phyloP scores from a whole-genome alignment of 306 rosid genomes.

The Datisca glomerata region DNA sequence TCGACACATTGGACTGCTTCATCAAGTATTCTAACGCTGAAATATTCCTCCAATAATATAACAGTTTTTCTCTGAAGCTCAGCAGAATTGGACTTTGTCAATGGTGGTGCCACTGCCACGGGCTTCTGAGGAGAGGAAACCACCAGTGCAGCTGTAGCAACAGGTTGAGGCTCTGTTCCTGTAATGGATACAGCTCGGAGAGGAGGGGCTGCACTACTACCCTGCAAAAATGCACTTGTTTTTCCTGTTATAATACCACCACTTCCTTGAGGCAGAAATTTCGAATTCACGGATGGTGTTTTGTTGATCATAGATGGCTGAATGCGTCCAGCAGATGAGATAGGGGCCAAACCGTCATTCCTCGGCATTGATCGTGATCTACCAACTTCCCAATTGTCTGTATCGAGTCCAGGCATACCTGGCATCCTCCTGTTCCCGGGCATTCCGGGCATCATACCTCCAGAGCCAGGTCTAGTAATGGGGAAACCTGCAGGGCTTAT shows the following conservation, averaged over 20 bases:
- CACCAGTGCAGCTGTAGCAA: conserved; percentile 3
- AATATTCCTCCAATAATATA: conserved; percentile 32
- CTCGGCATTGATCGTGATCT: conserved; percentile 18
- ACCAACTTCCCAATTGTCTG: conserved; percentile 24
- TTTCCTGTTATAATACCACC: conserved; percentile 22
- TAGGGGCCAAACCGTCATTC: conserved; percentile 8
- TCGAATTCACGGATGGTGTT: conserved; percentile 20
- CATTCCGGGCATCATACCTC: conserved; percentile 28
- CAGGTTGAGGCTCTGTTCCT: conserved; percentile 9
- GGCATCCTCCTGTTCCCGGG: conserved; percentile 27
- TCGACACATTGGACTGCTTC: conserved; percentile 38
- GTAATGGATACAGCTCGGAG: conserved; percentile 2
- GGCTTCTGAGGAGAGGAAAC: conserved; percentile 12
- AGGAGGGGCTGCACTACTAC: conserved; percentile 13
- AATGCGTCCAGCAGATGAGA: conserved; percentile 8
- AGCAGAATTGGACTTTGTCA: conserved; percentile 6
- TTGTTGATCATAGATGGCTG: conserved; percentile 17
- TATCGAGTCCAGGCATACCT: conserved; percentile 28
- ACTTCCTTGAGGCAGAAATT: conserved; percentile 29
- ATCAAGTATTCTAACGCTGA: conserved; percentile 22
- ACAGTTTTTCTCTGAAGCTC: conserved; percentile 20
- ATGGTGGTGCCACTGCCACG: conserved; percentile 4
- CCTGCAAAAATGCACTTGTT: conserved; percentile 29
- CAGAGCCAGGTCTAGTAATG: conserved; percentile 17
- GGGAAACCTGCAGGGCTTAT: conserved; percentile 21